Evolutionary conservation across 202 grass and related monocot species (phyloP).

Genomic region (Schoenoplectus triqueter): DNA sequence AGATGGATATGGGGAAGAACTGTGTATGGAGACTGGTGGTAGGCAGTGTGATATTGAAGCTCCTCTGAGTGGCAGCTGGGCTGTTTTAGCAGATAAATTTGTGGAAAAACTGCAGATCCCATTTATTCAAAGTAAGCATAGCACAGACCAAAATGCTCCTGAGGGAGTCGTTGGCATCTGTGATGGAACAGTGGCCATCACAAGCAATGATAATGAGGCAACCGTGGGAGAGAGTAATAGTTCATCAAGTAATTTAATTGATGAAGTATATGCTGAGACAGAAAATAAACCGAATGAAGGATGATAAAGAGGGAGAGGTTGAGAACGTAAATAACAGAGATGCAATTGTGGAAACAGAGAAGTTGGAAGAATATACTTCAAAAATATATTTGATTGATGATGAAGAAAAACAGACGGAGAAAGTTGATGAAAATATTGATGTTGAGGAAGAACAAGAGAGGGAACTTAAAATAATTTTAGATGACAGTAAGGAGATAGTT

Average conservation of each 20-base stretch:
- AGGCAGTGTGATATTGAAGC: neutral
- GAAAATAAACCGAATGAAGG: constrained; percentile 24
- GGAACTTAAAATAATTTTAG: constrained; percentile 28
- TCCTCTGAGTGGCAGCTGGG: constrained; percentile 1
- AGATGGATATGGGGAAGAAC: constrained; percentile 3
- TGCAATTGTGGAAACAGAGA: neutral
- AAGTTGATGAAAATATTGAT: neutral
- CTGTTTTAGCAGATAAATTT: neutral
- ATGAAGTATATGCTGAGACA: constrained; percentile 9
- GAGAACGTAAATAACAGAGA: constrained; percentile 18
- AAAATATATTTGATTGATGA: constrained; percentile 12
- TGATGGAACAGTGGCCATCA: neutral
- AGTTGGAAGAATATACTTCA: neutral
- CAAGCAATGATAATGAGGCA: constrained; percentile 4
- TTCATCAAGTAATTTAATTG: constrained; percentile 8
- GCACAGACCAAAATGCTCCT: constrained; percentile 12
- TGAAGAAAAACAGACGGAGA: neutral
- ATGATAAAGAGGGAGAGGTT: constrained; percentile 17
- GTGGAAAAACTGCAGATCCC: neutral
- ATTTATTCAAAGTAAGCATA: neutral
- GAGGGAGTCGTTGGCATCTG: constrained; percentile 6
- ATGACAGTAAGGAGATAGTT: neutral
- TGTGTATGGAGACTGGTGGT: neutral
- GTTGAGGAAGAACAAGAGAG: constrained; percentile 8
- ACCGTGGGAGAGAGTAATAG: neutral